Conservation (phyloP, 2,329 filamentous ascomycete species). For the Aspergillus glaucus region DNA sequence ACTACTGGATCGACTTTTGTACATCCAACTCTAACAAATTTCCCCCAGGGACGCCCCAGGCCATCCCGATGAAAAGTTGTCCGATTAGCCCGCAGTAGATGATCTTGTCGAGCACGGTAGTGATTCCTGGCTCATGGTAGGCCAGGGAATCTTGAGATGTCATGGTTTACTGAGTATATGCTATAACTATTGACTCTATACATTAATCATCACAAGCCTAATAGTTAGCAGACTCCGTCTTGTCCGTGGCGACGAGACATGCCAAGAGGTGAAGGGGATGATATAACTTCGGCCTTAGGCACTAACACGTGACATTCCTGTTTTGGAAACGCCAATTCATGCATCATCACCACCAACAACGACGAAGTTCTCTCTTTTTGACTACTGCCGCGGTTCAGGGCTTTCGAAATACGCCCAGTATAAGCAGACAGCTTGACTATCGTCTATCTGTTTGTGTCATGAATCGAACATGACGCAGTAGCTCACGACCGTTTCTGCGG, state of each 20-base stretch:
- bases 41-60: conserved; percentile 62
- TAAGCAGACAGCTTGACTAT: not conserved
- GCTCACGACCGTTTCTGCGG: not conserved
- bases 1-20: conserved; percentile 53
- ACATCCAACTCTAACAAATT: conserved; percentile 50
- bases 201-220: too few relatives aligned
- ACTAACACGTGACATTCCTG: not conserved
- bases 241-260: too few relatives aligned
- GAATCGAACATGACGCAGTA: not conserved
- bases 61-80: conserved; percentile 63
- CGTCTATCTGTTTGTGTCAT: not conserved
- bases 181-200: too few relatives aligned
- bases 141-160: conserved; percentile 28
- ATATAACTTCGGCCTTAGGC: not conserved
- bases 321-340: not conserved
- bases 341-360: not conserved
- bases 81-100: conserved; percentile 67
- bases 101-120: conserved; percentile 50
- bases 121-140: conserved; percentile 59
- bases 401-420: not conserved
- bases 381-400: too few relatives aligned
- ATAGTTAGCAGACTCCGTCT: too few relatives aligned
- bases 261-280: too few relatives aligned
- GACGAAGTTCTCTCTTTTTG: not conserved
- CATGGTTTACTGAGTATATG: not conserved